These are phyloP conservation scores for Phlyctochytrium arcticum DNA, from an alignment of 192 early-diverging fungal genomes.

Conservation along the genomic window DNA sequence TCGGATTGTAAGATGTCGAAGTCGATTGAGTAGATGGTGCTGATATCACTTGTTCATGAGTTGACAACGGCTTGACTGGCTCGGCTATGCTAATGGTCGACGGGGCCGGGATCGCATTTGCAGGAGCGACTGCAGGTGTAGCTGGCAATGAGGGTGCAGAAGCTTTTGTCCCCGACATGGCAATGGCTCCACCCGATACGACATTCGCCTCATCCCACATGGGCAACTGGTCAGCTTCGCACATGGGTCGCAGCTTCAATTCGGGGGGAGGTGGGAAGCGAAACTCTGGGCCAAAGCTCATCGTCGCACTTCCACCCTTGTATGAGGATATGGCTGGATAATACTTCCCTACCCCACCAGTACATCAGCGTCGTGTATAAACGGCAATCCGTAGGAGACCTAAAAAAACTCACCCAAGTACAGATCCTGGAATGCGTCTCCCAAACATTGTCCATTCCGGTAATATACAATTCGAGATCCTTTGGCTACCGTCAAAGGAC, in stretches of 20 bases:
- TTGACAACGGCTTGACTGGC: too few relatives aligned
- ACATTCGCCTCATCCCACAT: neutral
- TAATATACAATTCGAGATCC: slow-evolving; percentile 65
- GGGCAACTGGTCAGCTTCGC: slow-evolving; percentile 15
- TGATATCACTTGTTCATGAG: too few relatives aligned
- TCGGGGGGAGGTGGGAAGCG: slow-evolving; percentile 50
- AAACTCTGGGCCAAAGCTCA: slow-evolving; percentile 72
- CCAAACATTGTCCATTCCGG: slow-evolving; percentile 61
- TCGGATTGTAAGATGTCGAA: too few relatives aligned
- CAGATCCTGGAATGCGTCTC: slow-evolving; percentile 61
- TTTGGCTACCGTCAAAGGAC: slow-evolving; percentile 24
- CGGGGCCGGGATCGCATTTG: too few relatives aligned
- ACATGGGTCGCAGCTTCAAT: slow-evolving; percentile 29
- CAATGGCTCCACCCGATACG: too few relatives aligned
- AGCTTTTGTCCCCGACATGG: too few relatives aligned
- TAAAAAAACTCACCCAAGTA: slow-evolving; percentile 41
- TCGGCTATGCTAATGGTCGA: too few relatives aligned
- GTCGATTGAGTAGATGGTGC: too few relatives aligned
- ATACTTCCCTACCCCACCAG: slow-evolving; percentile 58
- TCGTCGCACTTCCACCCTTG: slow-evolving; percentile 53
- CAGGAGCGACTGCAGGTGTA: too few relatives aligned
- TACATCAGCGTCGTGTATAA: too few relatives aligned
- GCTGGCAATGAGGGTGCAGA: too few relatives aligned
- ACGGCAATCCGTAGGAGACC: too few relatives aligned
- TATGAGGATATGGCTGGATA: slow-evolving; percentile 71